Conservation (phyloP, 148 eudicot genomes). For the Simmondsia chinensis region DNA sequence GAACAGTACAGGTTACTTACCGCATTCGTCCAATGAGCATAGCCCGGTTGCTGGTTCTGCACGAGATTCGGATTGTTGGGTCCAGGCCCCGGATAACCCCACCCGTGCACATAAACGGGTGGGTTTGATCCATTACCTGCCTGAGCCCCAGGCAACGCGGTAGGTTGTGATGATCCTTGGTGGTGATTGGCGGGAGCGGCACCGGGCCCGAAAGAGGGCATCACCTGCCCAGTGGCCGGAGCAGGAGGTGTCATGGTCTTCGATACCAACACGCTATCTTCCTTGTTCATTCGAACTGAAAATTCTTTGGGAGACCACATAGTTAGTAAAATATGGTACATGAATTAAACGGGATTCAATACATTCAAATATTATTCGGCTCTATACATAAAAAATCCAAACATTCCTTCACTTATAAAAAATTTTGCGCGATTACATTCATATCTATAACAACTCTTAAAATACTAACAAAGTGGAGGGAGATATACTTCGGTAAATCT, state of each 20-base stretch:
- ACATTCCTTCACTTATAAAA: no score
- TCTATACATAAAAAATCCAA: no score
- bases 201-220: slow-evolving; percentile 3
- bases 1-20: slow-evolving; percentile 18
- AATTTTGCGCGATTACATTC: no score
- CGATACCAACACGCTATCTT: slow-evolving; percentile 15
- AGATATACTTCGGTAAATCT: no score
- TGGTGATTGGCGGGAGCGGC: slow-evolving; percentile 15
- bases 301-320: no score
- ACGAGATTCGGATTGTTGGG: slow-evolving; percentile 13
- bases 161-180: slow-evolving; percentile 22
- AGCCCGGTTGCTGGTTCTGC: slow-evolving; percentile 32
- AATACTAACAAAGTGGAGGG: no score
- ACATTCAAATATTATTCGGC: no score
- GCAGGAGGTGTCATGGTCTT: slow-evolving; percentile 8
- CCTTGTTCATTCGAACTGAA: slow-evolving; percentile 21
- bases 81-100: no score
- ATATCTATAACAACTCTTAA: no score
- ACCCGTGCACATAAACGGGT: slow-evolving; percentile 30
- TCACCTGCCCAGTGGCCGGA: slow-evolving; percentile 11
- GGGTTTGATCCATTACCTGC: slow-evolving; percentile 23
- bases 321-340: no score
- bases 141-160: slow-evolving; percentile 19
- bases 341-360: no score
- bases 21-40: slow-evolving; percentile 48